Conservation (phyloP, 768 basidiomycete species). For the Boletus sp. region DNA sequence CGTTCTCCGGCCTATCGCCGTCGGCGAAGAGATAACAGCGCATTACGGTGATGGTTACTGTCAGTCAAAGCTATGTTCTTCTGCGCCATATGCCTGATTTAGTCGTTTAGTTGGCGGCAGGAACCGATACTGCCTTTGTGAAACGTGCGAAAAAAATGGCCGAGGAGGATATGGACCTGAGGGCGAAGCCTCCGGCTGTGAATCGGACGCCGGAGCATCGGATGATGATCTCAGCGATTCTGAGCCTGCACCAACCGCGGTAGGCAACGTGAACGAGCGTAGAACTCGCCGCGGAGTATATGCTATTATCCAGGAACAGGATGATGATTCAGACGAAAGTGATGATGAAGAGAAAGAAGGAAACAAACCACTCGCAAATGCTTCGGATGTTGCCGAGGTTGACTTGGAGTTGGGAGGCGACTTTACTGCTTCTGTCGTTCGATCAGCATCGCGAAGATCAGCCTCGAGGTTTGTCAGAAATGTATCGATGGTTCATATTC, state of each 20-base stretch:
- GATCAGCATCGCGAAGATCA: conserved; percentile 27
- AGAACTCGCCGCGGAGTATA: conserved; percentile 82
- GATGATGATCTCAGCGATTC: conserved; percentile 33
- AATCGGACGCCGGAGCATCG: conserved; percentile 42
- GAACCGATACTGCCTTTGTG: conserved; percentile 77
- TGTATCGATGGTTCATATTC: conserved; percentile 1
- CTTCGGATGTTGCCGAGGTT: conserved; percentile 44
- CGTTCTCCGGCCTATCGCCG: conserved; percentile 68
- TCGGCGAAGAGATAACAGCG: conserved; percentile 86
- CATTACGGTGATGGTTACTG: conserved; percentile 91
- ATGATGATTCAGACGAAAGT: conserved; percentile 60
- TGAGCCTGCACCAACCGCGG: conserved; percentile 46
- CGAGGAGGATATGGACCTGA: conserved; percentile 68
- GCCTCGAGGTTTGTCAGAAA: conserved; percentile 23
- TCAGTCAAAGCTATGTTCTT: conserved; percentile 42
- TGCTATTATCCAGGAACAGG: conserved; percentile 58
- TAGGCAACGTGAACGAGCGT: conserved; percentile 70
- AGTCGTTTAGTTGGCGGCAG: conserved; percentile 53
- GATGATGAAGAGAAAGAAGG: conserved; percentile 52
- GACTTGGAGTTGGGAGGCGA: conserved; percentile 49
- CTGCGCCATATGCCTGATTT: conserved; percentile 29
- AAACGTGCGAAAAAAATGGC: conserved; percentile 77
- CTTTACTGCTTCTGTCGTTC: conserved; percentile 13
- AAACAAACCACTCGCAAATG: conserved; percentile 45
- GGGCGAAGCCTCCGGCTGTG: conserved; percentile 45